Evolutionary conservation across 495 filamentous ascomycete species (phyloP), one percentile per base, ranked within the genome.

Genomic region (Lasiosphaeria ovina): DNA sequence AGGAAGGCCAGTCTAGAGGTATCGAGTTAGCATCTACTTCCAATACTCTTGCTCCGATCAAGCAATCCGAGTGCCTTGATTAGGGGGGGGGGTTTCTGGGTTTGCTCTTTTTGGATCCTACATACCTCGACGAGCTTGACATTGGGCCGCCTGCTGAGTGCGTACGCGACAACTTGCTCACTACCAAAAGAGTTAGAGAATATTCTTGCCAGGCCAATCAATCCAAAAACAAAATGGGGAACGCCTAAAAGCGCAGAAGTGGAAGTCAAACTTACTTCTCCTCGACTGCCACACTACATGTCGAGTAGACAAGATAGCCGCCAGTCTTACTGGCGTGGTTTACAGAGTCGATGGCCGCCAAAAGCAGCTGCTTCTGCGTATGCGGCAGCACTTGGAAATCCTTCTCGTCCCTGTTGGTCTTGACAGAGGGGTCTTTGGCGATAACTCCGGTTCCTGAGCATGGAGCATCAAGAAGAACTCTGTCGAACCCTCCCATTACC

Each of bases 371-470:
- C 64, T 96, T 95, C 69, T 98, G 94, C 59, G 91, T 84, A 71
- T 98, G 93, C 0, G 94, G 95, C 38, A 98, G 85, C 62, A 83
- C 79, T 67, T 95, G 82, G 79, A 98, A 98, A 69, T 98, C 94
- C 61, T 87, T 87, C 71, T 94, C 91, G 16, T 89, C 92, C 78
- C 97, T 98, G 80, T 96, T 96, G 6, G 93, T 98, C 81, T 98
- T 98, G 40, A 98, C 90, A 50, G 87, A 87, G 1, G 93, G 83
- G 69, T 98, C 94, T 76, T 98, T 98, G 55, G 90, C 87, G 64
- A 98, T 98, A 69, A 98, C 95, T 51, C 79, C 79, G n/a, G 78
- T 81, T 38, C 65, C 78, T 3, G 78, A 75, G 67, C 77, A 81
- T 11, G 79, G 78, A 7, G 74, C 74, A 66, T 76, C 74, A 50